Evolutionary conservation across 2,329 filamentous ascomycete genomes (phyloP).

Genomic region (Aspergillus floridensis): DNA sequence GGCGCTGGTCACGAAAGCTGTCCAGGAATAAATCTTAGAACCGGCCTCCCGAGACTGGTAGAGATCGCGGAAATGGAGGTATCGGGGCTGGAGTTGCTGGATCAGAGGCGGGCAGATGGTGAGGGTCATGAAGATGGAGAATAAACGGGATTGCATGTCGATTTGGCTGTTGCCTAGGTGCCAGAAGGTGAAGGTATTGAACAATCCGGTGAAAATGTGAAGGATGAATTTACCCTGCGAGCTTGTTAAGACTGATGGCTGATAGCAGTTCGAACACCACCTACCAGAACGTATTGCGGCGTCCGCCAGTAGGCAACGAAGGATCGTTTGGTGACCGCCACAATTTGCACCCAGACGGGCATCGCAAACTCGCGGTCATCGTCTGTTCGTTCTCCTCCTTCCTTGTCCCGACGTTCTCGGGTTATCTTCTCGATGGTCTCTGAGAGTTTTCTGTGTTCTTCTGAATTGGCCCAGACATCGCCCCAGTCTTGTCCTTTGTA

Average conservation of each 20-base stretch:
- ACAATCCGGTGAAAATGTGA: conserved; percentile 62
- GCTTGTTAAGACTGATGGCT: background rate
- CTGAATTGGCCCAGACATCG: conserved; percentile 58
- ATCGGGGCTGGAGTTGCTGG: conserved; percentile 73
- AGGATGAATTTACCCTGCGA: conserved; percentile 60
- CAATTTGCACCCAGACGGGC: conserved; percentile 55
- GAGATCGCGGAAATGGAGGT: conserved; percentile 62
- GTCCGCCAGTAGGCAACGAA: conserved; percentile 65
- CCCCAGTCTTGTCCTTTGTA: conserved; percentile 62
- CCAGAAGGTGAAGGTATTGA: conserved; percentile 71
- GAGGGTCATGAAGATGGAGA: conserved; percentile 73
- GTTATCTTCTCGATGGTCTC: conserved; percentile 56
- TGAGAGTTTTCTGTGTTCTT: conserved; percentile 47
- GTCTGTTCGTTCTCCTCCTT: conserved; percentile 40
- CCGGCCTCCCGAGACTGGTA: conserved; percentile 71
- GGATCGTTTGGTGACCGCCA: conserved; percentile 55
- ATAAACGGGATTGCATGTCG: conserved; percentile 69
- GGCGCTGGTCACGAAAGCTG: conserved; percentile 64
- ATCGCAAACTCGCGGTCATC: conserved; percentile 64
- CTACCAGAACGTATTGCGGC: conserved; percentile 56
- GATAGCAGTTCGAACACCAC: conserved; percentile 3
- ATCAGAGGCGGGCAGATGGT: conserved; percentile 73
- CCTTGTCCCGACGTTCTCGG: conserved; percentile 42
- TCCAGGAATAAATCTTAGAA: conserved; percentile 78
- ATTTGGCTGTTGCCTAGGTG: conserved; percentile 56